Percentiles rank a stretch among this genome's conserved stretches.
phyloP scores from a whole-genome alignment of 306 rosid genomes.

The Dryas octopetala region DNA sequence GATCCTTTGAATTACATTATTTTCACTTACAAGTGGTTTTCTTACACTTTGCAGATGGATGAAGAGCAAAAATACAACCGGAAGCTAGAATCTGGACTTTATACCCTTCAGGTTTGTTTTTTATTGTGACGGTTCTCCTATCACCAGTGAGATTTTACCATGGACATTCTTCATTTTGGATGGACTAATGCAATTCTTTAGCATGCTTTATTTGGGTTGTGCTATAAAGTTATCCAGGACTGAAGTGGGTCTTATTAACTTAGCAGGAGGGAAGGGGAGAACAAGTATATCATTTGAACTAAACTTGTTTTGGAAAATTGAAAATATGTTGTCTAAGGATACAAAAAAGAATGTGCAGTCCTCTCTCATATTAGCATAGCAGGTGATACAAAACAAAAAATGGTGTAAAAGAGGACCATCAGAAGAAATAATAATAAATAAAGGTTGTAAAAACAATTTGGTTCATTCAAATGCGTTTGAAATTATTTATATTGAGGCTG shows the following conservation, averaged over 20 bases:
- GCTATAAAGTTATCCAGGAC: not conserved
- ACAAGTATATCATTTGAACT: not conserved
- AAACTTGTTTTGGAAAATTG: not conserved
- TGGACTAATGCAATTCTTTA: not conserved
- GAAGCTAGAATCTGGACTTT: slow-evolving; percentile 92
- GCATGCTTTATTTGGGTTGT: not conserved
- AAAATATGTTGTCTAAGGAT: not conserved
- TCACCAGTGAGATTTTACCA: not conserved
- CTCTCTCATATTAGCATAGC: not conserved
- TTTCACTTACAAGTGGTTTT: slow-evolving; percentile 3
- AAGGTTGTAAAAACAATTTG: not conserved
- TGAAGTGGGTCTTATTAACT: not conserved
- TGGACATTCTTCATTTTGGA: not conserved
- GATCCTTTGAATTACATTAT: slow-evolving; percentile 7
- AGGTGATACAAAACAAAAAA: not conserved
- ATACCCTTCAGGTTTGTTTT: slow-evolving; percentile 79
- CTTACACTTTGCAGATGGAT: slow-evolving; percentile 62
- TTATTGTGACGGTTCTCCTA: not conserved
- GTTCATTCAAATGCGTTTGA: not conserved
- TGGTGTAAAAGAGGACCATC: not conserved
- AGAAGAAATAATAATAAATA: not conserved
- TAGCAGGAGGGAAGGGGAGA: not conserved
- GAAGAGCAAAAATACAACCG: slow-evolving; percentile 94
- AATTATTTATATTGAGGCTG: not conserved
- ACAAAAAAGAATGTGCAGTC: not conserved